These are phyloP conservation scores for Nemania sp. DNA, from an alignment of 2,329 filamentous ascomycete genomes.

Conservation along the genomic window DNA sequence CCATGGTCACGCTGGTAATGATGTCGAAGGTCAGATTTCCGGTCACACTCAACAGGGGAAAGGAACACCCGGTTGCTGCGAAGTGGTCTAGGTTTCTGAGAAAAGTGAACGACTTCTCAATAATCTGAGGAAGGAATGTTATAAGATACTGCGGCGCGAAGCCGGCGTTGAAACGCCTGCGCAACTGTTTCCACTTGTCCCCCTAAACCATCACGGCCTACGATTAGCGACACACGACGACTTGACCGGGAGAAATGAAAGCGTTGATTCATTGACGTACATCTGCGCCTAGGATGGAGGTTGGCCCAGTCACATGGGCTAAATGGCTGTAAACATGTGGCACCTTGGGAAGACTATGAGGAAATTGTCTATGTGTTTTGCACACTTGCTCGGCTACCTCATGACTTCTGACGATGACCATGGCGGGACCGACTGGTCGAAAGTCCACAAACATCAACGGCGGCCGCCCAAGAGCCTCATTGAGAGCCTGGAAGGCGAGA, in stretches of 20 bases:
- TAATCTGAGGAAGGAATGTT: constrained; percentile 41
- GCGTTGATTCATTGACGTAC: not conserved
- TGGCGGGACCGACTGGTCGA: constrained; percentile 40
- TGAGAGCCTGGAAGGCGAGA: constrained; percentile 33
- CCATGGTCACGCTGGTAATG: constrained; percentile 6
- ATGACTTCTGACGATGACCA: not conserved
- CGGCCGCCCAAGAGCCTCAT: constrained; percentile 40
- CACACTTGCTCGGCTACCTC: constrained; percentile 2
- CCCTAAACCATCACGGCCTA: constrained; percentile 29
- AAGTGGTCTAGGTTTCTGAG: not conserved
- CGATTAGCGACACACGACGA: not conserved
- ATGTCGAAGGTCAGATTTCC: constrained; percentile 5
- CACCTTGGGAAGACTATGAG: not conserved
- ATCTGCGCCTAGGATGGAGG: constrained; percentile 7
- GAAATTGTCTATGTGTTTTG: not conserved
- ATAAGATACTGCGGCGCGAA: not conserved
- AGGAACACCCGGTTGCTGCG: not conserved
- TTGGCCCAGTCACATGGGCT: not conserved
- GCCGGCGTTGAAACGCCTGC: not conserved
- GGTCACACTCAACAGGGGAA: not conserved
- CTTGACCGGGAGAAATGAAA: not conserved
- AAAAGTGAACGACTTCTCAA: constrained; percentile 31
- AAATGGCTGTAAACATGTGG: constrained; percentile 10
- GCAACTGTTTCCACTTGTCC: not conserved
- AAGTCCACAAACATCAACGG: constrained; percentile 43